Evolutionary conservation across 371 early-diverging fungal species (phyloP).

Genomic region (Mucor racemosus): DNA sequence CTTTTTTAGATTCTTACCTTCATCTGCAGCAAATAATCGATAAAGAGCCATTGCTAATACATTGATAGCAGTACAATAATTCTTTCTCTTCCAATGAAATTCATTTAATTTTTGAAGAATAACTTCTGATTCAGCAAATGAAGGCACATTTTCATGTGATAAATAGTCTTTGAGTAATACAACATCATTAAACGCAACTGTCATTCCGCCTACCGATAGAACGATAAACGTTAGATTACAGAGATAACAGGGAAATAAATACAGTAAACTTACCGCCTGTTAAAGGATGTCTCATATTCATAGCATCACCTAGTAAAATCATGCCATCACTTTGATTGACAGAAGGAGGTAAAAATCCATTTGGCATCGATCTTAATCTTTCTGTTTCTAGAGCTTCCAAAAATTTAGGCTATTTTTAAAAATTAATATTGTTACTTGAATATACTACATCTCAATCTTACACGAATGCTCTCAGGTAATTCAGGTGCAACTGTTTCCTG

Average conservation of each 20-base stretch:
- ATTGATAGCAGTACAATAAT: conserved; percentile 79
- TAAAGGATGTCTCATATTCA: conserved; percentile 94
- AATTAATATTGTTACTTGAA: neutral
- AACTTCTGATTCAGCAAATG: conserved; percentile 54
- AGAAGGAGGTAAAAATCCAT: conserved; percentile 83
- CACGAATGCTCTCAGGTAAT: conserved; percentile 69
- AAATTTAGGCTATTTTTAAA: conserved; percentile 47
- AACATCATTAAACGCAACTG: conserved; percentile 91
- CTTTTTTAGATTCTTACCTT: neutral
- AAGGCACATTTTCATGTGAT: conserved; percentile 53
- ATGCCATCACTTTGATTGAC: conserved; percentile 70
- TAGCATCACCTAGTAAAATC: conserved; percentile 89
- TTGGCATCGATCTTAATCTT: conserved; percentile 88
- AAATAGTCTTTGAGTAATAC: conserved; percentile 67
- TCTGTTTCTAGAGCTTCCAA: conserved; percentile 72
- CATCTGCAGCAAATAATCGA: conserved; percentile 73
- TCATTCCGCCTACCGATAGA: conserved; percentile 75
- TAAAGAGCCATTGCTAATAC: conserved; percentile 91
- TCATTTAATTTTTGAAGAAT: conserved; percentile 62
- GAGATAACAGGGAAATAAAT: neutral
- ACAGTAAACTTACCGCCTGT: conserved; percentile 70
- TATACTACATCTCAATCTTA: neutral
- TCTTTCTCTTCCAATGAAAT: conserved; percentile 84
- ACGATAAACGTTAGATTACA: neutral
- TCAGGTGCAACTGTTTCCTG: conserved; percentile 65